Conservation (phyloP, 106 monocot genomes). For the Dactylorhiza incarnata region DNA sequence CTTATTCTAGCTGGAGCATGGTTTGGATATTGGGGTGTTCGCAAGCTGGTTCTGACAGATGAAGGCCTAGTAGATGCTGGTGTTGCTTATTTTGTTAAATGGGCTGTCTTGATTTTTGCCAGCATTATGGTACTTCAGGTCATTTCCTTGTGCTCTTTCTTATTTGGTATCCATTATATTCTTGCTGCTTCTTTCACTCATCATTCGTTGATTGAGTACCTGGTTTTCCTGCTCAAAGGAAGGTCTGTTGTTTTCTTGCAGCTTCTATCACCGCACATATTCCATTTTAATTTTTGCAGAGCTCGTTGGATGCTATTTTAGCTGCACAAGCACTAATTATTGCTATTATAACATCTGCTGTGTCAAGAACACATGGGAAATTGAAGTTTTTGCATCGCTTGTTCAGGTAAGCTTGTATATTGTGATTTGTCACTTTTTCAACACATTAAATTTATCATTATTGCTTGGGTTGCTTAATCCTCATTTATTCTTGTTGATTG, state of each 20-base stretch:
- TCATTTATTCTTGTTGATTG: neutral
- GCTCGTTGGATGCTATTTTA: constrained; percentile 59
- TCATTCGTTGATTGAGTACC: neutral
- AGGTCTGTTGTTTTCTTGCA: neutral
- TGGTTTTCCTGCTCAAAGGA: neutral
- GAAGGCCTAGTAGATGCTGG: constrained; percentile 63
- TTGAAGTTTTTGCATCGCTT: constrained; percentile 22
- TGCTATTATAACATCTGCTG: constrained; percentile 25
- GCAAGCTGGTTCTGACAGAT: constrained; percentile 76
- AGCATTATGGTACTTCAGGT: constrained; percentile 75
- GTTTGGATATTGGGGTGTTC: constrained; percentile 95
- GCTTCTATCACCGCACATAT: neutral
- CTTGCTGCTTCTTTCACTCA: neutral
- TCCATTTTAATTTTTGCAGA: constrained; percentile 21
- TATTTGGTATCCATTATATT: constrained; percentile 1
- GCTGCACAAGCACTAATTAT: constrained; percentile 32
- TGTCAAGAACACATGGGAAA: constrained; percentile 19
- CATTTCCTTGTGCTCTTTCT: neutral
- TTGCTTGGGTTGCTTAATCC: no score
- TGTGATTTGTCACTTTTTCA: neutral
- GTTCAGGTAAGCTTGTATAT: constrained; percentile 31
- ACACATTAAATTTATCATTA: no score
- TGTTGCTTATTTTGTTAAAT: constrained; percentile 86
- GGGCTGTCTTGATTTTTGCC: constrained; percentile 59
- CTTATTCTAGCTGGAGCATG: constrained; percentile 79